Base-by-base conservation (phyloP, 208 protist genomes). In the Trypanosoma platydactyli region DNA sequence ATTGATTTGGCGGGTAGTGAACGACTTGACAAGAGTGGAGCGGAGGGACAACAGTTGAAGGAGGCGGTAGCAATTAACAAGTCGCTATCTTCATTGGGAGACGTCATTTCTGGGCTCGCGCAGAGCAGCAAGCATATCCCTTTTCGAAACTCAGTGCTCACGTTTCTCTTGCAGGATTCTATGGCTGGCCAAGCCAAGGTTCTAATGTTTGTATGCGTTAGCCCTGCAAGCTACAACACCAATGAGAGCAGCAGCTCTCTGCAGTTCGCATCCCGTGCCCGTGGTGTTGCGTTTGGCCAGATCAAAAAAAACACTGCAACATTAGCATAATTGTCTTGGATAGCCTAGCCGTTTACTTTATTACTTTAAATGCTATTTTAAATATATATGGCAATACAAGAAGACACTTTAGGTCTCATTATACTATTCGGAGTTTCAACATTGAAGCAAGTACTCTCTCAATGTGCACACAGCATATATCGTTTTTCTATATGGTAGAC, bases 191-290 rank as follows among this genome's bases (percentile, higher is more conserved):
- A 97, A 69, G 91, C 95, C 4, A 98, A 98, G 73, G 94, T 97
- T 54, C 84, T 98, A 41, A 96, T 98, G 93, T 98, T 98, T 68
- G 92, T 92, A 25, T 98, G 95, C 65, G 90, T 97, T 35, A 96
- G 88, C 41, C 96, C 96, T 15, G 91, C 94, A 5, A 92, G 89
- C 72, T 97, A 97, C 86, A 98, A 98, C 76, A 67, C 73, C 41
- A 92, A 81, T 64, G 94, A 98, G 75, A 90, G 89, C 4, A 58
- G 71, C 46, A 94, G 88, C 66, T 96, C 94, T 4, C 80, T 97
- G 29, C 76, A 89, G 60, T 98, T 97, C 62, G 94, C 94, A 9
- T 86, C 86, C 2, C 91, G 92, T 53, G 94, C 89, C 35, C 92
- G 92, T 52, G 89, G 89, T 48, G 84, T 94, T 11, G 79, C 78